phyloP scores from a whole-genome alignment of 1,139 yeast genomes.

The Fermentozyma sake region DNA sequence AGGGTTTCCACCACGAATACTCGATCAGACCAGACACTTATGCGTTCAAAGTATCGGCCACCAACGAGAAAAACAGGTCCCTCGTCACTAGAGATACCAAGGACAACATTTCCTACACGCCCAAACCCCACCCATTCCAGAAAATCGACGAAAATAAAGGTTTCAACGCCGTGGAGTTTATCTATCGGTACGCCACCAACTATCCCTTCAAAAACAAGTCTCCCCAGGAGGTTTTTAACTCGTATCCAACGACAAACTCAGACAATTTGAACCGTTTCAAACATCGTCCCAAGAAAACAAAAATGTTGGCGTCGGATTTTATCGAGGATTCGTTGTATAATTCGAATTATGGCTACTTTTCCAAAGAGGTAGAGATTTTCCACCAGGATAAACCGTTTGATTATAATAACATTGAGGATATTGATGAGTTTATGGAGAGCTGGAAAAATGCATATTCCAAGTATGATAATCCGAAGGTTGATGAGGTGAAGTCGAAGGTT shows the following conservation, averaged over 20 bases:
- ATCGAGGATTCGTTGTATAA: constrained; percentile 84
- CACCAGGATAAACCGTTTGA: constrained; percentile 59
- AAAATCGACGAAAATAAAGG: constrained; percentile 8
- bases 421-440: constrained; percentile 63
- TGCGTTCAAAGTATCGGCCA: constrained; percentile 39
- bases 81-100: constrained; percentile 5
- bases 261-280: constrained; percentile 41
- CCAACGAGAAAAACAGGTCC: constrained; percentile 18
- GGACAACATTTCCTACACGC: constrained; percentile 3
- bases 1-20: constrained; percentile 38
- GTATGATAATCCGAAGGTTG: constrained; percentile 34
- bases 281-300: constrained; percentile 55
- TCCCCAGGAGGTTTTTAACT: constrained; percentile 39
- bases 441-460: constrained; percentile 68
- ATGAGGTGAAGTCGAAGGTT: constrained; percentile 9
- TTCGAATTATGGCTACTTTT: constrained; percentile 77
- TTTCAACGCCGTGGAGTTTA: constrained; percentile 32
- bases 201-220: constrained; percentile 38
- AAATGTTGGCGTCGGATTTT: constrained; percentile 73
- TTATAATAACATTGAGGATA: constrained; percentile 53
- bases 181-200: constrained; percentile 41
- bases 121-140: constrained; percentile 29
- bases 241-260: constrained; percentile 39
- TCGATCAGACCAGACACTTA: constrained; percentile 47
- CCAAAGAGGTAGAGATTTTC: constrained; percentile 74